phyloP scores from a whole-genome alignment of 192 early-diverging fungal species.

The Coemansia sp. region DNA sequence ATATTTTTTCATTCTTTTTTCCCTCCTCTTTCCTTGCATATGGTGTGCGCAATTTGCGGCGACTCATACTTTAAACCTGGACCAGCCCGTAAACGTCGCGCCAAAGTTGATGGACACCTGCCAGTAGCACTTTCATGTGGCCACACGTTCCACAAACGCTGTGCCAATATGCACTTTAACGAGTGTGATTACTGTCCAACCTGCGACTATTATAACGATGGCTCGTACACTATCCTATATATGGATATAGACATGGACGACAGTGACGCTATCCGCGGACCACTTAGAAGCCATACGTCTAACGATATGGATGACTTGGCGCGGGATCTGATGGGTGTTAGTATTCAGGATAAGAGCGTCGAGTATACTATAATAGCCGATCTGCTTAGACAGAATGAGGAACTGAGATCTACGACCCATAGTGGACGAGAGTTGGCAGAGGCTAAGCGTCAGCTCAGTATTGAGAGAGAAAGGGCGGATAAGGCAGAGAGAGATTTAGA shows the following conservation, averaged over 20 bases:
- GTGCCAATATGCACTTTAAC: constrained; percentile 18
- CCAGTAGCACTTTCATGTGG: constrained; percentile 27
- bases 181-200: constrained; percentile 3
- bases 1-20: neutral
- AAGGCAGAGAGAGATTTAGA: neutral
- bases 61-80: constrained; percentile 22
- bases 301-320: neutral
- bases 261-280: neutral
- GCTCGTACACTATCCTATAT: neutral
- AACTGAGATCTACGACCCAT: neutral
- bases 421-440: neutral
- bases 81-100: neutral
- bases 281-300: neutral
- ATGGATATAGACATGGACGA: constrained; percentile 12
- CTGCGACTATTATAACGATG: constrained; percentile 1
- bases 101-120: neutral
- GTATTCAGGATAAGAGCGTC: neutral
- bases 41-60: constrained; percentile 20
- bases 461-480: neutral
- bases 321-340: neutral
- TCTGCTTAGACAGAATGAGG: neutral
- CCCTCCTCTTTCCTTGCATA: neutral
- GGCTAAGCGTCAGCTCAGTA: neutral
- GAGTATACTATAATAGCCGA: neutral
- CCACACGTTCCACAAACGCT: constrained; percentile 24